Evolutionary conservation across 441 rosid genomes (phyloP), one percentile per base, ranked within the genome.

Genomic region (Daphne laureola): DNA sequence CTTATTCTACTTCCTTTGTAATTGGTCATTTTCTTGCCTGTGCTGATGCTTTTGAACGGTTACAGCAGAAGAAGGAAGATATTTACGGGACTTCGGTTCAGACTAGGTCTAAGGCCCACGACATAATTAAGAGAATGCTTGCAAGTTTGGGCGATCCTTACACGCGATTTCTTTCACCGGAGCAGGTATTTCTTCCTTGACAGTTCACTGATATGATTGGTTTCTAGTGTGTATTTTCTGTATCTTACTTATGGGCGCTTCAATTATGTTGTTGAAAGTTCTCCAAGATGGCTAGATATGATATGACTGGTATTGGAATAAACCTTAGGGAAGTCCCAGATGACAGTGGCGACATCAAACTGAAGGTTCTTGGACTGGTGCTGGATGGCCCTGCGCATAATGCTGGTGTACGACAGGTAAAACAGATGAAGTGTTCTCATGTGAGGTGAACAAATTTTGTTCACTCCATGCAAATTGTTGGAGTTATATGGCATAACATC

Each of bases 261-360:
- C 67, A 69, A 75, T 70, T 67, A 57, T 59, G 36, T 54, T 61
- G 43, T 60, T 63, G 64, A 65, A 82, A 90, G 98, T 86, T 91
- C 65, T 77, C 98, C 63, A 91, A 79, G 87, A 88, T 91, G 96
- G 95, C 87, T 9, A 80, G 93, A 74, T 91, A 88, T 72, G 96
- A 91, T 69, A 79, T 91, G 67, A 76, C 82, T 43, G 98, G 98
- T 69, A 77, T 91, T 55, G 98, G 98, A 57, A 70, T 91, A 58
- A 88, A 91, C 83, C 80, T 91, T 65, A 75, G 89, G 84, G 98
- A 91, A 72, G 71, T 86, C 74, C 82, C 86, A 15, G 89, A 81
- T 49, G 75, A 64, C 43, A 79, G 52, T 70, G 95, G 93, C 58
- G 70, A 42, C 49, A 77, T 70, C 31, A 91, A 74, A 66, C 51